These are phyloP conservation scores for Microbotryum silenes-acaulis DNA, from an alignment of 1,284 basidiomycete species.

Conservation along the genomic window DNA sequence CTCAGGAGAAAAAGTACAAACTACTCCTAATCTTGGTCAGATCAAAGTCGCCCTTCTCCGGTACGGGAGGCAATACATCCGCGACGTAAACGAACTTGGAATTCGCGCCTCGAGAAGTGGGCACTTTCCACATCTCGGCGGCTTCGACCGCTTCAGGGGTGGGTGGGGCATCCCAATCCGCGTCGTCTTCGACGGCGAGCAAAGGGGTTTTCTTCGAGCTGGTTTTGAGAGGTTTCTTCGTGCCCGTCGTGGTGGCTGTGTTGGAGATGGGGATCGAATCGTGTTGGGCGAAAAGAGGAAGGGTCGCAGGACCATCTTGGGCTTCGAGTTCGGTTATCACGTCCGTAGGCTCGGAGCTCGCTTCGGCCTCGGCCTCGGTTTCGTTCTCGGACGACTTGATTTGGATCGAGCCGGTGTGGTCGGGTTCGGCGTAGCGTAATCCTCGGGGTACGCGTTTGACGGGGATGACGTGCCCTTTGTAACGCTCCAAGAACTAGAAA, in stretches of 20 bases:
- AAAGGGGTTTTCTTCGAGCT: constrained; percentile 14
- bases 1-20: constrained; percentile 82
- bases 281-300: constrained; percentile 21
- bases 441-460: constrained; percentile 43
- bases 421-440: constrained; percentile 8
- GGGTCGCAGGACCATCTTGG: constrained; percentile 25
- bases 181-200: constrained; percentile 23
- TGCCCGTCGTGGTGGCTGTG: no score
- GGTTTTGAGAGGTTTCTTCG: no score
- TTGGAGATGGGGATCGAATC: background rate
- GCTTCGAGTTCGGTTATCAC: constrained; percentile 36
- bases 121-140: constrained; percentile 8
- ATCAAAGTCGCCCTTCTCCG: constrained; percentile 79
- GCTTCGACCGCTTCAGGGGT: constrained; percentile 1
- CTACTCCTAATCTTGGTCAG: constrained; percentile 75
- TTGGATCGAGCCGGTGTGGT: constrained; percentile 39
- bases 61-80: constrained; percentile 73
- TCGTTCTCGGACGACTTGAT: constrained; percentile 36
- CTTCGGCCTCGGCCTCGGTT: constrained; percentile 5
- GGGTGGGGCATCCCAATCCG: background rate
- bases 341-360: constrained; percentile 15
- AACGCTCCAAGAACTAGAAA: constrained; percentile 70
- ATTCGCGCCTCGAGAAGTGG: constrained; percentile 28
- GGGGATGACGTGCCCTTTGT: constrained; percentile 66
- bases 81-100: constrained; percentile 60